A percentile compares a stretch with the other conserved stretches of the same genome.
These are phyloP conservation scores for Colletotrichum lini DNA, from an alignment of 2,329 filamentous ascomycete genomes.

Conservation along the genomic window DNA sequence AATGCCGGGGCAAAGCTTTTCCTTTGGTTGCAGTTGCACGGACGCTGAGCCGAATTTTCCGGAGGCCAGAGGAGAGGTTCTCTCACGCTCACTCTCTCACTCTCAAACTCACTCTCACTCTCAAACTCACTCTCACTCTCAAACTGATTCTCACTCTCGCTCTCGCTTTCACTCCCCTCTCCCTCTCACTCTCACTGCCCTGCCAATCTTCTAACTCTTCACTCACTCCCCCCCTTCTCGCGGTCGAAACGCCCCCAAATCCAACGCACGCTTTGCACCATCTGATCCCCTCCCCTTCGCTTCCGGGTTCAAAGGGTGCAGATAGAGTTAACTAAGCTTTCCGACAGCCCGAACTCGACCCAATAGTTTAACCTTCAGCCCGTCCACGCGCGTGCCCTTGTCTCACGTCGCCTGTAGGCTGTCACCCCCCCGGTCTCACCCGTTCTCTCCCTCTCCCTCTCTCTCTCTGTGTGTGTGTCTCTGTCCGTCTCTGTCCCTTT, in stretches of 20 bases:
- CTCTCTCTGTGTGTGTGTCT: not conserved
- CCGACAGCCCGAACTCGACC: conserved; percentile 3
- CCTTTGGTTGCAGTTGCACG: conserved; percentile 13
- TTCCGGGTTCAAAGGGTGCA: not conserved
- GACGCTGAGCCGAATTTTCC: not conserved
- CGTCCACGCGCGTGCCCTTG: conserved; percentile 2
- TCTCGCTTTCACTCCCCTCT: not conserved
- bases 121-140: not conserved
- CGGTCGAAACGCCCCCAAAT: conserved; percentile 4
- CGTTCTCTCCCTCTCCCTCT: not conserved
- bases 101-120: too few species aligned
- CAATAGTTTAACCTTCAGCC: not conserved
- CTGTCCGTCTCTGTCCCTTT: too few species aligned
- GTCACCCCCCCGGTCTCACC: too few species aligned
- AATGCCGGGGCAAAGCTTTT: conserved; percentile 6
- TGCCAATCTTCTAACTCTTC: not conserved
- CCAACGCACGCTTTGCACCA: conserved; percentile 14
- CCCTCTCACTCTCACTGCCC: not conserved
- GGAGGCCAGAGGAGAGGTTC: not conserved
- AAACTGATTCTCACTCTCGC: not conserved
- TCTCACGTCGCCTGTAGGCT: not conserved
- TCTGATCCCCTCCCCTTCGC: not conserved
- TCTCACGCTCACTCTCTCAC: too few species aligned
- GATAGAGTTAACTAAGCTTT: conserved; percentile 2
- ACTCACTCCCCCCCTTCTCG: not conserved